Percentiles rank a stretch among this genome's conserved stretches.
These are phyloP conservation scores for Spiraea crenata DNA, from an alignment of 331 rosid species.

Conservation along the genomic window DNA sequence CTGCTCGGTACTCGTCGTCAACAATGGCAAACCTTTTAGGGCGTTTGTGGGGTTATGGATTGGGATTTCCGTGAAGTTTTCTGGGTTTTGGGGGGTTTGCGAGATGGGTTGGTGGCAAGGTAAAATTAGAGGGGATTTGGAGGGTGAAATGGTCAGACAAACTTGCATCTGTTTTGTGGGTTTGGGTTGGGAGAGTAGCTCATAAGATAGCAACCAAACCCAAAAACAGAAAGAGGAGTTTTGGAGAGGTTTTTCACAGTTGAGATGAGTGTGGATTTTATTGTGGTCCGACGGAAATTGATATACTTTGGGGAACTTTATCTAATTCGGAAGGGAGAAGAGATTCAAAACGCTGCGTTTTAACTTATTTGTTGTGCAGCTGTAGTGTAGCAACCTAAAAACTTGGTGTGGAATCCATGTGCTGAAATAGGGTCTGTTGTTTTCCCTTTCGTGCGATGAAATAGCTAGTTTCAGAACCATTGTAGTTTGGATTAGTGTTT, in stretches of 20 bases:
- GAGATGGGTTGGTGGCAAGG: slow-evolving; percentile 52
- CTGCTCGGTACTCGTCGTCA: slow-evolving; percentile 84
- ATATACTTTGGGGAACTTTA: slow-evolving; percentile 1
- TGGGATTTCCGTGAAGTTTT: slow-evolving; percentile 39
- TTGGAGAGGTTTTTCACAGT: slow-evolving; percentile 40
- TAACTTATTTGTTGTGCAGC: too few species aligned
- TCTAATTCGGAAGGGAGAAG: slow-evolving; percentile 1
- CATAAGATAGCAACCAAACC: slow-evolving; percentile 10
- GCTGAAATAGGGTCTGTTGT: too few species aligned
- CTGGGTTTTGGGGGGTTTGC: slow-evolving; percentile 30
- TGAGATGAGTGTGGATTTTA: background rate
- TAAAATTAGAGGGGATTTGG: slow-evolving; percentile 48
- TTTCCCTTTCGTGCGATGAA: too few species aligned
- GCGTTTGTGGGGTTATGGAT: slow-evolving; percentile 35
- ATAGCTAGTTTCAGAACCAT: too few species aligned
- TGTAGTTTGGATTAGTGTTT: too few species aligned
- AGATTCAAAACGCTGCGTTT: slow-evolving; percentile 5
- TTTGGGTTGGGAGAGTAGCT: slow-evolving; percentile 11
- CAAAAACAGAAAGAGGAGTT: slow-evolving; percentile 17
- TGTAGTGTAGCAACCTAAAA: too few species aligned
- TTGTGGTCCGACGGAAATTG: background rate
- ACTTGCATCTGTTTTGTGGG: slow-evolving; percentile 45
- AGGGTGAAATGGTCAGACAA: slow-evolving; percentile 43
- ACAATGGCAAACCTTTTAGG: slow-evolving; percentile 50
- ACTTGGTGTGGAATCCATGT: too few species aligned